Base-by-base conservation (phyloP, 768 basidiomycete species). In the Suillus subalutaceus region DNA sequence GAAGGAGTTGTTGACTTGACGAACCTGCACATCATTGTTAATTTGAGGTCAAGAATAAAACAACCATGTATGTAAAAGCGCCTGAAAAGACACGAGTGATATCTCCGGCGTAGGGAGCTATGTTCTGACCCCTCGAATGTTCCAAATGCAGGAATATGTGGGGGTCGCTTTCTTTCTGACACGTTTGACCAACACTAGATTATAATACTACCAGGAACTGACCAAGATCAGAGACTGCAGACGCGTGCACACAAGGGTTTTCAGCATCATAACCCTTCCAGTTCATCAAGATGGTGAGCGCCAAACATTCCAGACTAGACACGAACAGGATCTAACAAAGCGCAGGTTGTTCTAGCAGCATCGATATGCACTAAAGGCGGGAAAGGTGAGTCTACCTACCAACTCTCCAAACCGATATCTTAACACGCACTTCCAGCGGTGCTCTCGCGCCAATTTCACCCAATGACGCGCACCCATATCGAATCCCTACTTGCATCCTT, bases 401-500 rank as follows among this genome's bases (percentile, higher is more conserved):
- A 40, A n/a, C 46, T 26, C n/a, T 66, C 20, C 4, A 23, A 30
- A 63, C 61, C 57, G 44, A 59, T 44, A 59, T 53, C 62, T 1
- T 60, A n/a, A 58, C n/a, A 62, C 35, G 60, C 15, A 56, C 58
- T 30, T 65, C 0, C 66, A 98, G 97, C 95, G 70, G 91, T 99
- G 26, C 88, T 99, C 69, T 98, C 96, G 68, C 92, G 97, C 68
- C 96, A 98, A 73, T 99, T 99, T 76, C 88, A 94, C 68, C 93
- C 94, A 70, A 92, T 99, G 88, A 87, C 94, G 23, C 87, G 93
- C 64, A 88, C 94, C 1, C 86, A 97, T 63, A 95, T 99, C 72
- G 97, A 99, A 79, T 93, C 94, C 53, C 90, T 99, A 40, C 89
- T 99, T 52, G 91, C 97, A 10, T 96, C 96, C 2, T 99, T 99